These are phyloP conservation scores for Pichia ethanolica DNA, from an alignment of 805 yeast genomes.

Conservation along the genomic window DNA sequence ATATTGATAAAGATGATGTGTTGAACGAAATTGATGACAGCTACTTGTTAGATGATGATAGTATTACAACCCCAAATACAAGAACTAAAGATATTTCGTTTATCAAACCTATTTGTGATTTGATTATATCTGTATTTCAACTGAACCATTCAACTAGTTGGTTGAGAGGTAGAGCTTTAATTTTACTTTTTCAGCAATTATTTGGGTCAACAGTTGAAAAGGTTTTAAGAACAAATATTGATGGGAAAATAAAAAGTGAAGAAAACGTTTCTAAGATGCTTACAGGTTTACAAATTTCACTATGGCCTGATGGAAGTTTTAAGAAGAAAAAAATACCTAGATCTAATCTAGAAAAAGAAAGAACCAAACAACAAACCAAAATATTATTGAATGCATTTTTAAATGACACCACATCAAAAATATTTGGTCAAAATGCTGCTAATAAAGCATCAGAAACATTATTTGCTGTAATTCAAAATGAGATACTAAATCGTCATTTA, in stretches of 20 bases:
- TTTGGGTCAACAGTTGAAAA: constrained; percentile 81
- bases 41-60: not conserved
- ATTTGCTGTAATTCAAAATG: constrained; percentile 68
- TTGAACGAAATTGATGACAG: not conserved
- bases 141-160: constrained; percentile 55
- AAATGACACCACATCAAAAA: constrained; percentile 57
- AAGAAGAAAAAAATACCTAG: constrained; percentile 39
- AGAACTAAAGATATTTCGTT: constrained; percentile 35
- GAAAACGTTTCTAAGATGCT: constrained; percentile 38
- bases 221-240: constrained; percentile 42
- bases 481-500: constrained; percentile 58
- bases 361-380: constrained; percentile 50
- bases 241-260: constrained; percentile 33
- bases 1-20: not conserved
- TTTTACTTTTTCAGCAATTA: constrained; percentile 75
- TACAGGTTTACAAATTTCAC: constrained; percentile 19
- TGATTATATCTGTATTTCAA: constrained; percentile 63
- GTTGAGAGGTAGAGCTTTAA: constrained; percentile 78
- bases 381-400: constrained; percentile 49
- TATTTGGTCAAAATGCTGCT: constrained; percentile 66
- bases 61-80: not conserved
- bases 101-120: constrained; percentile 75
- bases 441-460: constrained; percentile 52
- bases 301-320: constrained; percentile 50
- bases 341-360: constrained; percentile 41